Evolutionary conservation across 2,329 filamentous ascomycete species (phyloP), one percentile per base, ranked within the genome.

Genomic region (Penicillium verrucosum): DNA sequence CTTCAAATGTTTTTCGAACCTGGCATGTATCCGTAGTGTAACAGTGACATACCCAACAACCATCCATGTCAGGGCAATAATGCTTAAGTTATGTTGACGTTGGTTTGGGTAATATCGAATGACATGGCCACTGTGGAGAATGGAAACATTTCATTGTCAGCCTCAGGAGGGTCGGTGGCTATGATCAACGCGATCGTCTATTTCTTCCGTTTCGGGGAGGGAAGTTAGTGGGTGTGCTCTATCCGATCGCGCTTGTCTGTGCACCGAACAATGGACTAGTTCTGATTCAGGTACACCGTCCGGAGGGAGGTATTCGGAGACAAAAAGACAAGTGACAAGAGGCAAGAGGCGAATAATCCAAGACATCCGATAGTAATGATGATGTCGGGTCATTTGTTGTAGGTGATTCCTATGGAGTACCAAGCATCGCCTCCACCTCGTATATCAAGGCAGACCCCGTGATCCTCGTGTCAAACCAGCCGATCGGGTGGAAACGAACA

Each of bases 111-210:
- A 23, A 45, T 32, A 4, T 32, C 29, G 29, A 29, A 32, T 23
- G 43, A 23, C 40, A 23, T 14, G 32, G 18, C 32, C 1, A 32
- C 11, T 27, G n/a, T 45, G 21, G 29, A 41, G 16, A 43, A 21
- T 36, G 23, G 30, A 41, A 23, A 40, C 25, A 37, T 1, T 48
- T 18, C 14, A 9, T 21, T 21, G 25, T 52, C 47, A 51, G 53
- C 40, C 46, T 38, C 41, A 47, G 34, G 49, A 42, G 30, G 45
- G 58, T 56, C 14, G 16, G 16, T n/a, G 36, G 36, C n/a, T 49
- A 57, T 64, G 57, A 60, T 52, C 54, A 32, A 32, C 11, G 21
- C 42, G 58, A 64, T 64, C 63, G 63, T 65, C 58, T 65, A 65
- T 51, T 65, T 58, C 44, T 63, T 54, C 62, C 63, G 11, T 58